phyloP scores from a whole-genome alignment of 2,329 filamentous ascomycete genomes.

The Tothia fuscella region DNA sequence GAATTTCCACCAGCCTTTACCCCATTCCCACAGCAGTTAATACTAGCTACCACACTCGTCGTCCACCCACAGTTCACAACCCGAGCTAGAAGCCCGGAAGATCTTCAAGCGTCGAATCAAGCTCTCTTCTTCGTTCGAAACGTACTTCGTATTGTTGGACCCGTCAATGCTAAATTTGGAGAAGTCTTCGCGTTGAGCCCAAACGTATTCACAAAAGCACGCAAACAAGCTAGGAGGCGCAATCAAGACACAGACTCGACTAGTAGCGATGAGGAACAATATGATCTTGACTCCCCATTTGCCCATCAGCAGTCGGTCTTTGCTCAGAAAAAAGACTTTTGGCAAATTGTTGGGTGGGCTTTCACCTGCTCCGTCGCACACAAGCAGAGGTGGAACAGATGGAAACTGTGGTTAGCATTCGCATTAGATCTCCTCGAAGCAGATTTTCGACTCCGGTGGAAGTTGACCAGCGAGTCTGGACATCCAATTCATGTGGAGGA shows the following conservation, averaged over 20 bases:
- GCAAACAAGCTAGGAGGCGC: constrained; percentile 14
- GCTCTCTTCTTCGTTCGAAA: constrained; percentile 61
- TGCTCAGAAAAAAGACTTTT: constrained; percentile 72
- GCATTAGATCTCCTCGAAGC: constrained; percentile 67
- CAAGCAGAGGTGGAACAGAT: constrained; percentile 65
- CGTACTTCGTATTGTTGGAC: constrained; percentile 52
- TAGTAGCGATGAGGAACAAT: constrained; percentile 23
- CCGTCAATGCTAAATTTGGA: constrained; percentile 56
- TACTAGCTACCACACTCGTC: constrained; percentile 68
- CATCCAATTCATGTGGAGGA: constrained; percentile 28
- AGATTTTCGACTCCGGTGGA: constrained; percentile 42
- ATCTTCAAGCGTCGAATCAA: constrained; percentile 50
- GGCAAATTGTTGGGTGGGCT: constrained; percentile 80
- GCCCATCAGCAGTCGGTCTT: constrained; percentile 58
- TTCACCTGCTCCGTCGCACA: constrained; percentile 76
- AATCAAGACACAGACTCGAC: constrained; percentile 16
- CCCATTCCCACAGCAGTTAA: constrained; percentile 61
- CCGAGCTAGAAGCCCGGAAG: constrained; percentile 49
- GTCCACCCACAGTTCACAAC: constrained; percentile 73
- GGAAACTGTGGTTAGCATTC: constrained; percentile 68
- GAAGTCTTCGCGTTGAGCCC: constrained; percentile 56
- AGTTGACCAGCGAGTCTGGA: constrained; percentile 12
- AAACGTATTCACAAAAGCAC: background rate
- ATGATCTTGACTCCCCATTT: constrained; percentile 46
- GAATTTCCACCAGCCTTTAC: constrained; percentile 40